Conservation (phyloP, 805 yeast genomes). For the Metschnikowia anglica region DNA sequence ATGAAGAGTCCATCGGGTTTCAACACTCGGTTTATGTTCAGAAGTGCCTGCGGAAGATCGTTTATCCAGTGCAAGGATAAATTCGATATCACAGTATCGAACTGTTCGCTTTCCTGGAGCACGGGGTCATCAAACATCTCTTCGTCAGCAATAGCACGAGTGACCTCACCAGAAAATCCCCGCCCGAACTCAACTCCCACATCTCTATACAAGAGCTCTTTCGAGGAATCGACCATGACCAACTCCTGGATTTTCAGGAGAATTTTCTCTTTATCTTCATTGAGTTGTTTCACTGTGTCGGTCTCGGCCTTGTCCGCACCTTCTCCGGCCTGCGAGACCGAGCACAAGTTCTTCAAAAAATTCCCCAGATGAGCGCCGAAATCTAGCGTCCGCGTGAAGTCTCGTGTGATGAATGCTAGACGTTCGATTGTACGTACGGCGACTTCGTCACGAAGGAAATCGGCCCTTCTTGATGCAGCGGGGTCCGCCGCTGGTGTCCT, state of each 20-base stretch:
- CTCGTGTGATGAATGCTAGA: conserved; percentile 66
- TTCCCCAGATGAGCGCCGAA: conserved; percentile 75
- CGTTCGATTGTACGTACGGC: conserved; percentile 74
- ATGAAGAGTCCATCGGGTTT: conserved; percentile 81
- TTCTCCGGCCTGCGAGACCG: conserved; percentile 24
- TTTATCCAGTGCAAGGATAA: conserved; percentile 82
- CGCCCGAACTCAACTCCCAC: conserved; percentile 39
- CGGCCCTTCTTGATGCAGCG: conserved; percentile 52
- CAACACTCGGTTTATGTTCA: conserved; percentile 54
- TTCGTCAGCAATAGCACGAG: conserved; percentile 63
- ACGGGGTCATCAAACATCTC: conserved; percentile 51
- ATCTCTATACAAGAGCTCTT: conserved; percentile 54
- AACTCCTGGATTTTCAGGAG: conserved; percentile 51
- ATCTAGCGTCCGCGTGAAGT: conserved; percentile 61
- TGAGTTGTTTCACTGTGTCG: conserved; percentile 41
- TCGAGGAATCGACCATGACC: conserved; percentile 66
- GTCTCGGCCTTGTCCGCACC: conserved; percentile 33
- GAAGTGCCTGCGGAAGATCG: conserved; percentile 68
- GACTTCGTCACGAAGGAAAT: conserved; percentile 72
- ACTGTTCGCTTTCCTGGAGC: conserved; percentile 39
- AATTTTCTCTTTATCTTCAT: conserved; percentile 54
- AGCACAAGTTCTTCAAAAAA: conserved; percentile 44
- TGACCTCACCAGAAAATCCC: conserved; percentile 43
- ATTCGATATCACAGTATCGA: conserved; percentile 73
- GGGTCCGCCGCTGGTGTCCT: conserved; percentile 47